phyloP scores from a whole-genome alignment of 2,329 filamentous ascomycete species.

The Paecilomyces niveus region DNA sequence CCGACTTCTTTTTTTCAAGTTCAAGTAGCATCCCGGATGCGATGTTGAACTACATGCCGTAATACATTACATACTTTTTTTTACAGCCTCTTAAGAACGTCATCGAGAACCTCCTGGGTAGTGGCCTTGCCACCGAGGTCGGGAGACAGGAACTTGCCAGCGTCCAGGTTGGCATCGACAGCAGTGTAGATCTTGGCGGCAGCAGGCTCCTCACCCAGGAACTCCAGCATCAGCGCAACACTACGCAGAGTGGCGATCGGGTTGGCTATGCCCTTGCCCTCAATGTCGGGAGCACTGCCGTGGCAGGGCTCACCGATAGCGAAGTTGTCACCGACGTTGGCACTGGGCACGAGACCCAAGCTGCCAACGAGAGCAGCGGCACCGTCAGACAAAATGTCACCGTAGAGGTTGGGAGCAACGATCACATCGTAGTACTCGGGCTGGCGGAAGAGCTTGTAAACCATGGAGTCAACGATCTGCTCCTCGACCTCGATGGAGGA shows the following conservation, averaged over 20 bases:
- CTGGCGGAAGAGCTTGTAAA: constrained; percentile 98
- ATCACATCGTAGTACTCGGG: constrained; percentile 95
- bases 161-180: constrained; percentile 82
- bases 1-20: background rate
- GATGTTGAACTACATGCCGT: background rate
- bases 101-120: constrained; percentile 78
- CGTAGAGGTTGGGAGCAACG: constrained; percentile 94
- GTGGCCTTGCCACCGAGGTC: constrained; percentile 83
- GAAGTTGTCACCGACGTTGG: constrained; percentile 90
- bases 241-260: constrained; percentile 91
- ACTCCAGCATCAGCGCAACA: constrained; percentile 92
- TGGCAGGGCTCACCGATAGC: constrained; percentile 98
- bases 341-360: constrained; percentile 84
- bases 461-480: constrained; percentile 99
- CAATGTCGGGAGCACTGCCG: constrained; percentile 90
- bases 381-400: constrained; percentile 92
- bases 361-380: constrained; percentile 89
- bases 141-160: constrained; percentile 74
- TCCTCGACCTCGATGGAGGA: constrained; percentile 68
- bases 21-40: background rate
- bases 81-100: constrained; percentile 77
- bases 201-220: constrained; percentile 77
- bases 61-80: constrained; percentile 1
- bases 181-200: constrained; percentile 86
- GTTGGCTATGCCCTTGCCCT: constrained; percentile 88